Evolutionary conservation across 805 yeast species (phyloP).

Genomic region (Cyberlindnera xylosilytica): DNA sequence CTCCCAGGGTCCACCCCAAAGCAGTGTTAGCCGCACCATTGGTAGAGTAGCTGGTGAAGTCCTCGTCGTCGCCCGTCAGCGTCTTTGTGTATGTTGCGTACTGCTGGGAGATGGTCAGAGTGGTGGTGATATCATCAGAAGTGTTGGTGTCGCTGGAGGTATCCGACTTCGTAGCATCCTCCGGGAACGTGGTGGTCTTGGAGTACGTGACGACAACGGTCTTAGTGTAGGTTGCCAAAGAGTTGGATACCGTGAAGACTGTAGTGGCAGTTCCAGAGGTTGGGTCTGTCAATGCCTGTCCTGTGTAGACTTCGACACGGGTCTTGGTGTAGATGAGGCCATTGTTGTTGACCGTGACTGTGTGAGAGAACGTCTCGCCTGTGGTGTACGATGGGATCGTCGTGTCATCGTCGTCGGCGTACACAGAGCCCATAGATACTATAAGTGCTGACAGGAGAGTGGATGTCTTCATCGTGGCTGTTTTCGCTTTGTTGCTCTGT

Average conservation of each 20-base stretch:
- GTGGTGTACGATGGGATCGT: too few species aligned
- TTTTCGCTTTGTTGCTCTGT: too few species aligned
- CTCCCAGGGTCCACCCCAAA: neutral
- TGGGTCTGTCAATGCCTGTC: conserved; percentile 4
- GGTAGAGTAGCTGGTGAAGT: neutral
- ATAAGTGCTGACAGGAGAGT: too few species aligned
- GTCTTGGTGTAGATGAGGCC: conserved; percentile 2
- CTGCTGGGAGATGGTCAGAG: neutral
- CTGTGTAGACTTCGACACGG: conserved; percentile 3
- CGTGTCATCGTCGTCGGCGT: too few species aligned
- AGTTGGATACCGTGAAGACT: conserved; percentile 2
- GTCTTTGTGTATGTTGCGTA: conserved; percentile 1
- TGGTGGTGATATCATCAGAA: neutral
- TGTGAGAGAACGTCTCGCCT: neutral
- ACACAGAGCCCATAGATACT: too few species aligned
- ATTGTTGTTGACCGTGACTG: neutral
- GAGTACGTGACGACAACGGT: conserved; percentile 3
- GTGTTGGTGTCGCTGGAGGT: neutral
- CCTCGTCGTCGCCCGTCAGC: neutral
- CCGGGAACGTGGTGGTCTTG: neutral
- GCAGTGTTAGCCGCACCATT: neutral
- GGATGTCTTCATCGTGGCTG: too few species aligned
- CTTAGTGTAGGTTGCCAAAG: conserved; percentile 1
- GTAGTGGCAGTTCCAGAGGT: conserved; percentile 4
- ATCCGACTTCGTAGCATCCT: neutral